Evolutionary conservation across 1,139 yeast genomes (phyloP).

Genomic region (Suhomyces taliae): DNA sequence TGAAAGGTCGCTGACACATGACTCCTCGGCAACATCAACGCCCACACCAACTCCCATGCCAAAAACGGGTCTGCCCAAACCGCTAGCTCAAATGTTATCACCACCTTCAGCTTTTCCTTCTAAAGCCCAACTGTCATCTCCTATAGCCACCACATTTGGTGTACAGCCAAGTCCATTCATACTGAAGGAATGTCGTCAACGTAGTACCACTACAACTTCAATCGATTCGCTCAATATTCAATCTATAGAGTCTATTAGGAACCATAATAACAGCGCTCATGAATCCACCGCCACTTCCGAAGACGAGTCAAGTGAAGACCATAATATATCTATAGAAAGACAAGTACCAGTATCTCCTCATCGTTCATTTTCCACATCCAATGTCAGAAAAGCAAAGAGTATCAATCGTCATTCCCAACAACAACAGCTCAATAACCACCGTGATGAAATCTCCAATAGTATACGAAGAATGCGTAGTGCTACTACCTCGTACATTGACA

Average conservation of each 20-base stretch:
- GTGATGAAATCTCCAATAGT: slow-evolving; percentile 3
- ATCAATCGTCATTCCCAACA: slow-evolving; percentile 5
- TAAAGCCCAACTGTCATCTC: neutral
- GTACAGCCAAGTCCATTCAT: neutral
- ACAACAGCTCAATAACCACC: slow-evolving; percentile 2
- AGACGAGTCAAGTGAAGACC: slow-evolving; percentile 7
- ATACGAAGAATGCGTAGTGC: slow-evolving; percentile 13
- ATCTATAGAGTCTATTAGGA: slow-evolving; percentile 15
- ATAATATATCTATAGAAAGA: neutral
- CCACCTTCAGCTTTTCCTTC: neutral
- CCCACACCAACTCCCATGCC: neutral
- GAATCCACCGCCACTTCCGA: slow-evolving; percentile 3
- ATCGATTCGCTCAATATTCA: slow-evolving; percentile 22
- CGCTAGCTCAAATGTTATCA: neutral
- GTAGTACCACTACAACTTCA: slow-evolving; percentile 23
- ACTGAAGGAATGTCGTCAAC: neutral
- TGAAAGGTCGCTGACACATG: neutral
- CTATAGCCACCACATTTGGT: neutral
- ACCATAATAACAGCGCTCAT: slow-evolving; percentile 1
- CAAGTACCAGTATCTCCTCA: slow-evolving; percentile 1
- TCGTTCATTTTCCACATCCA: slow-evolving; percentile 3
- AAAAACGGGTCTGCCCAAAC: neutral
- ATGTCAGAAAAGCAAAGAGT: slow-evolving; percentile 4
- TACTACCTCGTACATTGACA: slow-evolving; percentile 9
- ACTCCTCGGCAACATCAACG: neutral